Evolutionary conservation across 768 basidiomycete species (phyloP).

Genomic region (Suillus americanus): DNA sequence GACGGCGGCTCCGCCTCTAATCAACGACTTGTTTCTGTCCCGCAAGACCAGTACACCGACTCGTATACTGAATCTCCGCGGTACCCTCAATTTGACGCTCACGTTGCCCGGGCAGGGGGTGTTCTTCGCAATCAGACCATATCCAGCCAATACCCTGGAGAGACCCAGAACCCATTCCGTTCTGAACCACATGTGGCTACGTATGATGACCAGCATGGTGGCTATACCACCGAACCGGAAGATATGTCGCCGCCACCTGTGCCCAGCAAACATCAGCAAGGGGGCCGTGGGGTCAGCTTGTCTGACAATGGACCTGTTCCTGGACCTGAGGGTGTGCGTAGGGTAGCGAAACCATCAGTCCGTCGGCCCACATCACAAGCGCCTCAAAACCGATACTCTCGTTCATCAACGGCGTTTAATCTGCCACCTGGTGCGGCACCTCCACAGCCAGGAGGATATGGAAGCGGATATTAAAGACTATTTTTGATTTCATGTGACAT

Average conservation of each 20-base stretch:
- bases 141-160: constrained; percentile 41
- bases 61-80: constrained; percentile 22
- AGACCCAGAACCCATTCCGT: constrained; percentile 60
- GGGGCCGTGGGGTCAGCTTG: constrained; percentile 69
- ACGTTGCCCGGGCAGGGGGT: constrained; percentile 38
- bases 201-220: constrained; percentile 37
- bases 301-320: constrained; percentile 85
- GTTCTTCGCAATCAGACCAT: constrained; percentile 40
- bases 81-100: constrained; percentile 38
- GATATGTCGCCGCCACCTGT: constrained; percentile 25
- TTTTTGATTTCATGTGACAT: constrained; percentile 9
- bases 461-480: constrained; percentile 11
- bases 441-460: constrained; percentile 40
- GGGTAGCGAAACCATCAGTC: constrained; percentile 64
- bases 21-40: constrained; percentile 41
- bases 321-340: constrained; percentile 71
- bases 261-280: constrained; percentile 19
- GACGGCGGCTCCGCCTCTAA: constrained; percentile 39
- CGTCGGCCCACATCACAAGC: constrained; percentile 63
- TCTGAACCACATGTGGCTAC: constrained; percentile 42
- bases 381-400: constrained; percentile 71
- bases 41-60: constrained; percentile 34
- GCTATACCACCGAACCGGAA: constrained; percentile 37
- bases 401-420: constrained; percentile 47
- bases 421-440: constrained; percentile 79